Conservation (phyloP, 805 yeast species). For the Kodamaea hsintzibuensis region DNA sequence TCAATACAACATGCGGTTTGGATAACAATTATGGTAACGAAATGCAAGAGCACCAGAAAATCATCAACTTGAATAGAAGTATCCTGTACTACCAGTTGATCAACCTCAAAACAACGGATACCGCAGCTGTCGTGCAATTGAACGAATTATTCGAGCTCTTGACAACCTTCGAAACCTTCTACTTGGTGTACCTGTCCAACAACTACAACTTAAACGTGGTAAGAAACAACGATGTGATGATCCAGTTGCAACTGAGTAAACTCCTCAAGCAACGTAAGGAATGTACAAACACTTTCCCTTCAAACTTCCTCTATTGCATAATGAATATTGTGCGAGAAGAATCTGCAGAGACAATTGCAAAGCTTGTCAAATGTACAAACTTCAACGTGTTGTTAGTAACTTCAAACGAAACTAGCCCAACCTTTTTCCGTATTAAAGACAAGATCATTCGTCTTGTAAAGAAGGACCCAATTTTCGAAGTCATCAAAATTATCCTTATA, state of each 20-base stretch:
- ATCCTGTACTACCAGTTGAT: conserved; percentile 34
- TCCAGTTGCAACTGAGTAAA: conserved; percentile 12
- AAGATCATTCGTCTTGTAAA: conserved; percentile 5
- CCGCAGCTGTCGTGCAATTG: conserved; percentile 21
- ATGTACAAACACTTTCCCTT: conserved; percentile 10
- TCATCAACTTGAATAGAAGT: conserved; percentile 28
- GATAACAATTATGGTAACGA: conserved; percentile 20
- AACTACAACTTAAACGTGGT: conserved; percentile 14
- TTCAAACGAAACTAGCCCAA: not conserved
- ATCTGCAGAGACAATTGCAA: conserved; percentile 5
- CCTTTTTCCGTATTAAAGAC: conserved; percentile 9
- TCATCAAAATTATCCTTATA: conserved; percentile 17
- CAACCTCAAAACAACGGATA: conserved; percentile 24
- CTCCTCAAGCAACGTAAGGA: conserved; percentile 7
- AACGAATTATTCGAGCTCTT: conserved; percentile 34
- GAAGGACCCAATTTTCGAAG: conserved; percentile 14
- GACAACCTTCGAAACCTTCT: conserved; percentile 28
- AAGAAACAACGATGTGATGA: conserved; percentile 15
- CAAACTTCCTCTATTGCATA: conserved; percentile 13
- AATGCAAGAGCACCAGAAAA: conserved; percentile 32
- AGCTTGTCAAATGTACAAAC: conserved; percentile 11
- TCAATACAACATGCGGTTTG: conserved; percentile 13
- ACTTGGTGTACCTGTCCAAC: conserved; percentile 16
- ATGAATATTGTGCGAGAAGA: conserved; percentile 10
- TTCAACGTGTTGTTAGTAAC: conserved; percentile 10